Evolutionary conservation across 192 early-diverging fungal species (phyloP), one percentile per base, ranked within the genome.

Genomic region (Mortierella hygrophila): DNA sequence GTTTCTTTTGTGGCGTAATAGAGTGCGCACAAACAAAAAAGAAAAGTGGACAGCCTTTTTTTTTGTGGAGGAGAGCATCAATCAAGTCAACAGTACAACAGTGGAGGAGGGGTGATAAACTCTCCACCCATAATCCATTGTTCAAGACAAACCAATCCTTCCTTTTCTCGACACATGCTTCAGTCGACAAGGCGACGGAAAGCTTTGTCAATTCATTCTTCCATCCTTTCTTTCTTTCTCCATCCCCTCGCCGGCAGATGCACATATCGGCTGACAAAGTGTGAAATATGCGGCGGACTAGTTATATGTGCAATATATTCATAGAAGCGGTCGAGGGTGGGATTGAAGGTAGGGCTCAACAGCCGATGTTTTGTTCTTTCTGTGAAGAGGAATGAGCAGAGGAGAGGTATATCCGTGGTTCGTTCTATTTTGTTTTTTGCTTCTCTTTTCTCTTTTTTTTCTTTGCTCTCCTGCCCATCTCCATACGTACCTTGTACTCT

Each of bases 391-490:
- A 52, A 68, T 15, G 65, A 68, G 65, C 65, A 68, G 32, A 20
- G 49, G 18, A 52, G 49, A 52, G 18, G 49, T 52, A 52, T 52
- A 20, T 52, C 49, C 18, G 60, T 55, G 26, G 35, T 75, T 49
- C 44, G 37, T 18, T 44, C 26, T 54, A 41, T 76, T 68, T 44
- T 71, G 8, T 7, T 21, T 38, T 37, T 63, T 55, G n/a, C 32
- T 77, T 52, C 49, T 63, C n/a, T 72, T 20, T 10, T 74, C 47
- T 60, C 75, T 41, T 72, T 75, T 79, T 75, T 40, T 72, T 76
- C 82, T 85, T 85, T 83, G 82, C 82, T 78, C 82, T 72, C 79
- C 49, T 80, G 75, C 79, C 76, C 75, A 72, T 75, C 75, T 77
- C 75, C 76, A 69, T 72, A 37, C 54, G n/a, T 74, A 70, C 74